Percentiles rank a stretch among this genome's conserved stretches.
phyloP scores from a whole-genome alignment of 2,329 filamentous ascomycete species.

The Aspergillus sp. region DNA sequence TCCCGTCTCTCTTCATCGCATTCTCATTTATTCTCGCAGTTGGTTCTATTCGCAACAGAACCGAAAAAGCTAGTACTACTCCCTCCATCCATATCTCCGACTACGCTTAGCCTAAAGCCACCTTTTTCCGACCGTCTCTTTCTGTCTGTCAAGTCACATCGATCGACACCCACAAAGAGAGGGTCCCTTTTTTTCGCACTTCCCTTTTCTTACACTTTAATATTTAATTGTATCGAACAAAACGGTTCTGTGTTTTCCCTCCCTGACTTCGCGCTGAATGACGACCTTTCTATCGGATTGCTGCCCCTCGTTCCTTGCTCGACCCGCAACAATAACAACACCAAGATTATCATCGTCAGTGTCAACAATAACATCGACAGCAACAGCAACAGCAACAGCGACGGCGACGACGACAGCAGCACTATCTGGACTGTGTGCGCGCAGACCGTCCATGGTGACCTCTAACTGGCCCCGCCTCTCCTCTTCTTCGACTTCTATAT shows the following conservation, averaged over 20 bases:
- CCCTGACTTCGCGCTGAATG: constrained; percentile 13
- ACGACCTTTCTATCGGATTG: constrained; percentile 12
- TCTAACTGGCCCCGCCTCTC: constrained; percentile 19
- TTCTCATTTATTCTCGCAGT: no score
- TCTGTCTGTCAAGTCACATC: neutral
- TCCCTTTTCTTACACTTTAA: neutral
- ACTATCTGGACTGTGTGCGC: constrained; percentile 17
- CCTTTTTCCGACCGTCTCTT: neutral
- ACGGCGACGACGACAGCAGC: neutral
- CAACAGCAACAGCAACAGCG: no score
- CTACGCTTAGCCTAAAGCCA: neutral
- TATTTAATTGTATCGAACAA: no score
- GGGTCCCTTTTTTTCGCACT: neutral
- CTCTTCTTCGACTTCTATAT: neutral
- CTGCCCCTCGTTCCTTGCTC: neutral
- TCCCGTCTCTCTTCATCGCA: no score
- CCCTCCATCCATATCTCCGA: neutral
- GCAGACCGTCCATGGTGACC: constrained; percentile 27
- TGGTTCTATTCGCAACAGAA: no score
- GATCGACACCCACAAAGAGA: no score
- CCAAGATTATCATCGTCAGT: neutral
- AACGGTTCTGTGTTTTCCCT: neutral
- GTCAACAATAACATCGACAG: neutral
- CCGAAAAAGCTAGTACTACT: neutral
- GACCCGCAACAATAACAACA: neutral